phyloP scores from a whole-genome alignment of 2,329 filamentous ascomycete species.

The Ceratocystis lukuohia region DNA sequence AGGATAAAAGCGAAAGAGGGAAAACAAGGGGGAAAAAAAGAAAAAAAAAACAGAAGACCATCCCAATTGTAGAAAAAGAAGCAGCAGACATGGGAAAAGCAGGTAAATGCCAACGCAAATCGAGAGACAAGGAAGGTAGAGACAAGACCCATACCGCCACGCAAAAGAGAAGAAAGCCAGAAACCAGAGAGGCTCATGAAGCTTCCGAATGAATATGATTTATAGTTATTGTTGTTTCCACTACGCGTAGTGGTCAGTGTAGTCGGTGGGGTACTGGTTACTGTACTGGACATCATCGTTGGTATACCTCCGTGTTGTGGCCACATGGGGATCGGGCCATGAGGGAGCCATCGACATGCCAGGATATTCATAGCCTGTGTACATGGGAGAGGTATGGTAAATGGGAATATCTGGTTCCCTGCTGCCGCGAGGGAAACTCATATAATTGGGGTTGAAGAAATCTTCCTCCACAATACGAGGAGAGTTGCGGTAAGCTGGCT shows the following conservation, averaged over 20 bases:
- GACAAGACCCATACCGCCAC: background rate
- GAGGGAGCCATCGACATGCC: background rate
- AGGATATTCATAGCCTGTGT: background rate
- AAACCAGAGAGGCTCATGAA: background rate
- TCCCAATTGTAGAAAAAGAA: constrained; percentile 2
- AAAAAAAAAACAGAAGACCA: constrained; percentile 5
- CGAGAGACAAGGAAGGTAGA: background rate
- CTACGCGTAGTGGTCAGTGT: background rate
- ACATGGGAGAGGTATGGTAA: background rate
- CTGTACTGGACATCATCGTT: background rate
- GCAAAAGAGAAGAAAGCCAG: background rate
- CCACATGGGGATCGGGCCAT: background rate
- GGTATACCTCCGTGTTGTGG: constrained; percentile 2
- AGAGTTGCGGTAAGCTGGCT: background rate
- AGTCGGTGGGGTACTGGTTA: constrained; percentile 8
- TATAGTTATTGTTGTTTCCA: background rate
- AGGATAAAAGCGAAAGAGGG: background rate
- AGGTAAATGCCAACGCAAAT: background rate
- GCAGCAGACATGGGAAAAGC: background rate
- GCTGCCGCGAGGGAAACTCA: background rate
- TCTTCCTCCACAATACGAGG: background rate
- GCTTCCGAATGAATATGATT: background rate
- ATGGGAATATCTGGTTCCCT: background rate
- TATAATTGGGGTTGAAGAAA: background rate
- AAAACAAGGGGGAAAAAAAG: background rate